Conservation (phyloP, 73 alveolate species). For the Paramecium caudatum region DNA sequence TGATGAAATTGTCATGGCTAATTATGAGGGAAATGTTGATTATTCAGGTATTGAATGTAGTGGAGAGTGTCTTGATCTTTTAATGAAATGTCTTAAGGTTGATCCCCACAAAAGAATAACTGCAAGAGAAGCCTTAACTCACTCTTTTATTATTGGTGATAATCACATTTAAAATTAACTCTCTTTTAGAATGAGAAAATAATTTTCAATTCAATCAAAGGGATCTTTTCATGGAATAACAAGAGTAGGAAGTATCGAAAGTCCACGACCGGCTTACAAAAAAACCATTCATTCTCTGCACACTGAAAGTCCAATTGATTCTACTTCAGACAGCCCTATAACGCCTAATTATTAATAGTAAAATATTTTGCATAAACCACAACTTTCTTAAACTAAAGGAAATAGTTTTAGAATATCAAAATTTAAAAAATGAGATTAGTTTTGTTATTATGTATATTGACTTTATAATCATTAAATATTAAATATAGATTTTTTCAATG, state of each 20-base stretch:
- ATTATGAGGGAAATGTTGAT: not conserved
- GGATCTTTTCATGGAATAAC: not conserved
- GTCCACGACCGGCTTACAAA: conserved; percentile 25
- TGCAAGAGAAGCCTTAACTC: conserved; percentile 2
- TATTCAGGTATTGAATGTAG: conserved; percentile 61
- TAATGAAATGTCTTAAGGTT: not conserved
- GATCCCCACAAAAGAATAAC: conserved; percentile 51
- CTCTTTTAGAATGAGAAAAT: not conserved
- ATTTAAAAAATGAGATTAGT: not conserved
- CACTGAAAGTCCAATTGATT: not conserved
- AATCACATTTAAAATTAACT: too few species aligned
- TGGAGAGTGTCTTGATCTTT: conserved; percentile 44
- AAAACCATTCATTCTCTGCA: not conserved
- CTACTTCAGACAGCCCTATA: conserved; percentile 18
- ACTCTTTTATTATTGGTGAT: conserved; percentile 25
- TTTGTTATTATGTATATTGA: too few species aligned
- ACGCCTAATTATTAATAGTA: too few species aligned
- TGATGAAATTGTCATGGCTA: not conserved
- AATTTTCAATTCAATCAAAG: not conserved
- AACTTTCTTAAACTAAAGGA: not conserved
- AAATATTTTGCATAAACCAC: too few species aligned
- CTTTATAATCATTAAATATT: too few species aligned
- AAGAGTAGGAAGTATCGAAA: not conserved
- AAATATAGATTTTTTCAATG: too few species aligned
- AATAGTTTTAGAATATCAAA: not conserved